Evolutionary conservation across 2,329 filamentous ascomycete genomes (phyloP), one percentile per base, ranked within the genome.

Genomic region (Claviceps fusiformis): DNA sequence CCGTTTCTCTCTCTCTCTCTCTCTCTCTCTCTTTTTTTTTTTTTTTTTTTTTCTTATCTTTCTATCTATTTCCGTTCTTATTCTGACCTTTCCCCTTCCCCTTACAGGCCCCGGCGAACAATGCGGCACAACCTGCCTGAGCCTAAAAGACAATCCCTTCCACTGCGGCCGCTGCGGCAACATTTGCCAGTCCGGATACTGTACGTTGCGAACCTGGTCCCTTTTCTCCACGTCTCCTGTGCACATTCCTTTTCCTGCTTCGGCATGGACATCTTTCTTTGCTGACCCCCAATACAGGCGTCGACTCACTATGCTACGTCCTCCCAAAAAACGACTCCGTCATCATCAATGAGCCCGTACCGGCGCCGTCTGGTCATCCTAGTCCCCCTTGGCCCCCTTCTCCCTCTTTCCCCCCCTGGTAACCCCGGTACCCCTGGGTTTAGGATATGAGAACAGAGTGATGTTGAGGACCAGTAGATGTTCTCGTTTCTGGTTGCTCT

Each of bases 91-190:
- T 15, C 17, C 15, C 5, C n/a, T 24, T 29, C 24, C n/a, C n/a
- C n/a, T n/a, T n/a, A 10, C 10, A 53, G 52, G 52, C 17, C 52
- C 44, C 2, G 13, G 31, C 11, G 19, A 39, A n/a, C 52, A 53
- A 41, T 53, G 52, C 44, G 52, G 52, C 19, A 41, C 8, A 13
- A 47, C 52, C 10, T 53, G 52, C 44, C n/a, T 53, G 1, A 35
- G 48, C 44, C 24, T 53, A 10, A 48, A 31, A n/a, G 24, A 53
- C 52, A 53, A 19, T 19, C 52, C 52, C 44, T 47, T 29, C 19
- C 24, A 53, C 44, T 53, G 52, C 44, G 52, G 52, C 11, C 46
- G 45, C 31, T 53, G 52, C 35, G 52, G 52, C 19, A 53, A 10
- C n/a, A 17, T 29, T 17, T 53, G 52, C 24, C 37, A 29, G 5